These are phyloP conservation scores for Nicotiana knightiana DNA, from an alignment of 257 asterid genomes.

Conservation along the genomic window DNA sequence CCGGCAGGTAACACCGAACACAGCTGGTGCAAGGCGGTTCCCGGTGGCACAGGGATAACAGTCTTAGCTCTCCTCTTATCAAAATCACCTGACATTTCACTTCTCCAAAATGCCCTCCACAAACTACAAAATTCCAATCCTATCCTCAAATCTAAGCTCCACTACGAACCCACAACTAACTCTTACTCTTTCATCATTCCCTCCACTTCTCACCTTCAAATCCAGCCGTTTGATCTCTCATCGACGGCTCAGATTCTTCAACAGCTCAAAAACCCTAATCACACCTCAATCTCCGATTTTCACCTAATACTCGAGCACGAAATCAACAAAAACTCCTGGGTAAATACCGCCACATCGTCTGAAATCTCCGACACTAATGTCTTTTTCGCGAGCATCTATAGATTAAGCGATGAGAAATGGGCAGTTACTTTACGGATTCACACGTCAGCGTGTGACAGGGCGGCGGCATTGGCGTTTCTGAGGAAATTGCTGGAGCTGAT, in stretches of 20 bases:
- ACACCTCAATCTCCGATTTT: constrained; percentile 29
- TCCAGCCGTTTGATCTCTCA: constrained; percentile 48
- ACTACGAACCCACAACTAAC: constrained; percentile 26
- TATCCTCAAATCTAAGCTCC: constrained; percentile 72
- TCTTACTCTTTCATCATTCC: constrained; percentile 53
- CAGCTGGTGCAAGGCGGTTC: constrained; percentile 93
- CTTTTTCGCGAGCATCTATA: constrained; percentile 57
- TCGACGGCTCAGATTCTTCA: constrained; percentile 59
- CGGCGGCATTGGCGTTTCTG: constrained; percentile 57
- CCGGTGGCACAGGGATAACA: constrained; percentile 85
- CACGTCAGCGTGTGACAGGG: constrained; percentile 73
- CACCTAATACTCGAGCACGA: constrained; percentile 81
- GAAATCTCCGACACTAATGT: constrained; percentile 21
- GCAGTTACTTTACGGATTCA: constrained; percentile 62
- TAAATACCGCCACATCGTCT: constrained; percentile 24
- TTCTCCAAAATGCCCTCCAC: constrained; percentile 52
- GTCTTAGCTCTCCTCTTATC: constrained; percentile 64
- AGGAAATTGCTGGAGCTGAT: constrained; percentile 42
- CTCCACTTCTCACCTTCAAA: constrained; percentile 40
- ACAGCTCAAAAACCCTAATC: not conserved
- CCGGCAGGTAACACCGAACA: constrained; percentile 63
- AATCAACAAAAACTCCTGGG: constrained; percentile 56
- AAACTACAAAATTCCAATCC: constrained; percentile 64
- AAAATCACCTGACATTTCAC: constrained; percentile 33
- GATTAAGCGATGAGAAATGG: constrained; percentile 29